Evolutionary conservation across 1,139 yeast genomes (phyloP), one percentile per base, ranked within the genome.

Genomic region (Taphrina betulina): DNA sequence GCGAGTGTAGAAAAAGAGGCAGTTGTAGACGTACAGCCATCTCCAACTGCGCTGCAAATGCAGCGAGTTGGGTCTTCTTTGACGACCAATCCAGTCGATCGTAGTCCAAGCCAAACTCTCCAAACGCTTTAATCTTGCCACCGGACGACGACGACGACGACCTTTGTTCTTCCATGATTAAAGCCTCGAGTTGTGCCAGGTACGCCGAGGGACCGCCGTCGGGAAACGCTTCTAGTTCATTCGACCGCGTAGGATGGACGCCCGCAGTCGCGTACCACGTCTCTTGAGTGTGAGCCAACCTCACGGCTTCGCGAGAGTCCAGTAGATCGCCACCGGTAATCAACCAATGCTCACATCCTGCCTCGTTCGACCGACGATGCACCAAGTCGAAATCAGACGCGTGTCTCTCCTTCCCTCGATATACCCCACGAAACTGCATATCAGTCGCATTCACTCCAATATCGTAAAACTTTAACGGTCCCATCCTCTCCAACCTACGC

Each of bases 1-100:
- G 76, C 83, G 92, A 87, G 66, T 94, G 97, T 58, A 92, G 72
- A 65, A 92, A 94, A 54, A 90, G 72, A 0, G 98, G 98, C 48
- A 85, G 69, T 10, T 76, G 69, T 44, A 83, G 70, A 29, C 70
- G 71, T 0, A 75, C 72, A 12, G 85, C 80, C 3, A 85, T 69
- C 38, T 83, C 80, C 57, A 94, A 73, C 68, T 94, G 98, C 61
- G 75, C 75, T 59, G 74, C 75, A 66, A 92, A 92, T 71, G 81
- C 85, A 31, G 75, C 68, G 42, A 72, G 64, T 68, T 92, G 99
- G 61, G 80, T 79, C 5, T 78, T 81, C 57, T 76, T 80, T 0
- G 86, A 74, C 0, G 96, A 79, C 65, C 80, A 85, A 65, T 85
- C 83, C 54, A 94, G 72, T 59, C 99, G 73, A 68, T 92, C 98